Evolutionary conservation across 305 asterid genomes (phyloP).

Genomic region (Andrographis paniculata): DNA sequence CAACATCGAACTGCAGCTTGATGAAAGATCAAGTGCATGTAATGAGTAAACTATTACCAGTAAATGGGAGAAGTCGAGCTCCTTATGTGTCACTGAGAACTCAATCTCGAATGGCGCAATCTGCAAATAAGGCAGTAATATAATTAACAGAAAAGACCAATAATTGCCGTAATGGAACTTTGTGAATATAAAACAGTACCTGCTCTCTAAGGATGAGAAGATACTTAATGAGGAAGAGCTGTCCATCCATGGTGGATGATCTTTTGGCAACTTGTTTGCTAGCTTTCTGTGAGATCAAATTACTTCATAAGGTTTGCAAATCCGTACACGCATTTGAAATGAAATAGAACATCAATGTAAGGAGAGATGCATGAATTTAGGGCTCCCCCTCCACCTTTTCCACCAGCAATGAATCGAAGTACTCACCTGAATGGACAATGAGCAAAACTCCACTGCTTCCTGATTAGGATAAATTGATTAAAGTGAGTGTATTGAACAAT

Average conservation of each 20-base stretch:
- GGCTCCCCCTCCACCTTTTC: not conserved
- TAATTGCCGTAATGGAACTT: conserved; percentile 7
- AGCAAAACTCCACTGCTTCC: conserved; percentile 97
- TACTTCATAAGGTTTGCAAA: conserved; percentile 18
- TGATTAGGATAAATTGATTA: conserved; percentile 25
- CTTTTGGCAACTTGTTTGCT: conserved; percentile 67
- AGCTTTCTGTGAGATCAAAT: conserved; percentile 70
- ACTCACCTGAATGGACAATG: conserved; percentile 85
- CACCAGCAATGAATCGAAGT: too few species aligned
- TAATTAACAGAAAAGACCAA: conserved; percentile 24
- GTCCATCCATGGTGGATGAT: conserved; percentile 89
- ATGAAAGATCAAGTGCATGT: not conserved
- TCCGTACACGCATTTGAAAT: conserved; percentile 17
- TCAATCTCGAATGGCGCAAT: conserved; percentile 98
- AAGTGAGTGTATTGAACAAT: conserved; percentile 14
- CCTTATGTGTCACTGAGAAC: conserved; percentile 97
- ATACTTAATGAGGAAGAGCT: conserved; percentile 86
- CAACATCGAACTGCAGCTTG: not conserved
- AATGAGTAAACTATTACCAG: conserved; percentile 45
- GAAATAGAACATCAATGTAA: conserved; percentile 15
- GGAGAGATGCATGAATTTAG: conserved; percentile 8
- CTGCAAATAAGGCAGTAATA: conserved; percentile 37
- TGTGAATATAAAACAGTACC: conserved; percentile 36
- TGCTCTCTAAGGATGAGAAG: conserved; percentile 96
- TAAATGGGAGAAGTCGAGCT: conserved; percentile 98